These are phyloP conservation scores for Acanthochlamys bracteata DNA, from an alignment of 106 monocot genomes.

Conservation along the genomic window DNA sequence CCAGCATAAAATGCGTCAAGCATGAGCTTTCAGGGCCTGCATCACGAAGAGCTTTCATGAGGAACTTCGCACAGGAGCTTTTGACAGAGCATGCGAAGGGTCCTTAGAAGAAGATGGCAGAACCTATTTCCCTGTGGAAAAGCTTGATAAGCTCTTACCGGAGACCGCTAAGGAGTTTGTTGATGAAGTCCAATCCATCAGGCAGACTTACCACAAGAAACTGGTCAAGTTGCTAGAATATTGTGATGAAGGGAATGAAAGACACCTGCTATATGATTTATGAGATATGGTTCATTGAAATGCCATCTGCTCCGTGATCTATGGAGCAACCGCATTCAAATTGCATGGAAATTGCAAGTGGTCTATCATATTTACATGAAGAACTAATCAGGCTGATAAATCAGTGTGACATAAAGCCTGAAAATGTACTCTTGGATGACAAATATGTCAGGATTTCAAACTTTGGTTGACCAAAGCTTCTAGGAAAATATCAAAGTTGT, in stretches of 20 bases:
- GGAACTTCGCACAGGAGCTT: conserved; percentile 29
- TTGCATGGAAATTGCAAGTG: conserved; percentile 3
- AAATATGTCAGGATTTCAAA: conserved; percentile 4
- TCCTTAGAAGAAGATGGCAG: neutral
- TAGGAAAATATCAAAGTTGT: conserved; percentile 2
- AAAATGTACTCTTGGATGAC: conserved; percentile 16
- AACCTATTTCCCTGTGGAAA: conserved; percentile 24
- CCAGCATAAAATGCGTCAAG: neutral
- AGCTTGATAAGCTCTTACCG: conserved; percentile 12
- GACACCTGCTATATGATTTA: conserved; percentile 6
- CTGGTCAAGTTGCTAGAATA: conserved; percentile 2
- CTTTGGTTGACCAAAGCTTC: conserved; percentile 15
- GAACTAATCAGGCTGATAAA: conserved; percentile 18
- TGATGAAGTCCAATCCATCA: conserved; percentile 5
- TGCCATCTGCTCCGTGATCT: neutral
- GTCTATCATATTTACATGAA: conserved; percentile 17
- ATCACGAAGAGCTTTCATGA: conserved; percentile 27
- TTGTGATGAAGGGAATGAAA: neutral
- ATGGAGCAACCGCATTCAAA: neutral
- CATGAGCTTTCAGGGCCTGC: conserved; percentile 7
- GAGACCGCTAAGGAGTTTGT: conserved; percentile 9
- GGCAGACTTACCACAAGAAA: conserved; percentile 8
- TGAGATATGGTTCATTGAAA: conserved; percentile 6
- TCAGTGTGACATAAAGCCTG: conserved; percentile 15
- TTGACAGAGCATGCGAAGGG: conserved; percentile 27